Conservation (phyloP, 306 rosid species). For the Cicer yamashitae region DNA sequence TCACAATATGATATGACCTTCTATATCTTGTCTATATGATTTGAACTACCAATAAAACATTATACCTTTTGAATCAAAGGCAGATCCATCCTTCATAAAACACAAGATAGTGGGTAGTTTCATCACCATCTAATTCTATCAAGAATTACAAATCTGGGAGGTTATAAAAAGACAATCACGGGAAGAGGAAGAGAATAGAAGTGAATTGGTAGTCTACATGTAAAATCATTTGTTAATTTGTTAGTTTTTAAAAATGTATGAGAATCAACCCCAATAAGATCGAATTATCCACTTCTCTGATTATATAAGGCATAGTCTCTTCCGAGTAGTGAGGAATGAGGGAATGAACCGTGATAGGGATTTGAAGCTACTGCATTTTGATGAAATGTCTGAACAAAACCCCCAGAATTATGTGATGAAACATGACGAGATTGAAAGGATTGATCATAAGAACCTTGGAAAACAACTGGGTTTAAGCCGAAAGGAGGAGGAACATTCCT, state of each 20-base stretch:
- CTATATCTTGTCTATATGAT: too few species aligned
- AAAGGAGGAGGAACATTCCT: slow-evolving; percentile 37
- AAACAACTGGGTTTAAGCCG: slow-evolving; percentile 17
- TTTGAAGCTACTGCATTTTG: slow-evolving; percentile 35
- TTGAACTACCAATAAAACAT: too few species aligned
- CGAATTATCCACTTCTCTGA: slow-evolving; percentile 13
- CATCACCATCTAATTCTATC: too few species aligned
- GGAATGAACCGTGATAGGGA: slow-evolving; percentile 20
- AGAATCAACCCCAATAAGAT: slow-evolving; percentile 15
- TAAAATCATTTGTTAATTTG: slow-evolving; percentile 10
- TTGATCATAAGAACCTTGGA: slow-evolving; percentile 28
- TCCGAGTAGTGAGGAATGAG: slow-evolving; percentile 3
- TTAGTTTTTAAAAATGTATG: slow-evolving; percentile 8
- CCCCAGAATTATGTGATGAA: slow-evolving; percentile 22
- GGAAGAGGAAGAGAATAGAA: slow-evolving; percentile 6
- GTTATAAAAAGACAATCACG: neutral
- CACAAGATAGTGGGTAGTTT: too few species aligned
- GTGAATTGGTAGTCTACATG: slow-evolving; percentile 3
- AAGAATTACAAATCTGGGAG: neutral
- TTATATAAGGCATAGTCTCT: slow-evolving; percentile 24
- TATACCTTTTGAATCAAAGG: too few species aligned
- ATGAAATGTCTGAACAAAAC: slow-evolving; percentile 9
- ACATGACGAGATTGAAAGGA: neutral
- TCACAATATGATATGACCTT: too few species aligned
- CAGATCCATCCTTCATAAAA: too few species aligned